Conservation (phyloP, 768 basidiomycete species). For the Porpolomopsis calyptriformis region DNA sequence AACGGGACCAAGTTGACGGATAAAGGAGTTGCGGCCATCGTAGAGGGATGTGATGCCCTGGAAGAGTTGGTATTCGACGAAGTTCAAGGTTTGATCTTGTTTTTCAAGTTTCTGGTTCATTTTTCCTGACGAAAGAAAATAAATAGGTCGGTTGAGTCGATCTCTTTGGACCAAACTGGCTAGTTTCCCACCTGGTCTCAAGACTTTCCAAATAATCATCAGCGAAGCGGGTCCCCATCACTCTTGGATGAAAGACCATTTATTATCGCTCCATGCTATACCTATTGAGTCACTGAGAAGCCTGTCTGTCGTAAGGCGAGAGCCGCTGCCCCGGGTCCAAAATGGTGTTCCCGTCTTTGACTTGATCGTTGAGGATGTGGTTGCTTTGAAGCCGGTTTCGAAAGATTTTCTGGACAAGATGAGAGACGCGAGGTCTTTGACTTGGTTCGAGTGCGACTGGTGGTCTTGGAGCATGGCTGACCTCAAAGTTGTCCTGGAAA, state of each 20-base stretch:
- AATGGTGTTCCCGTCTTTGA: slow-evolving; percentile 14
- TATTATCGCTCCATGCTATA: slow-evolving; percentile 22
- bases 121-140: background rate
- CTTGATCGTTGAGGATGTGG: slow-evolving; percentile 18
- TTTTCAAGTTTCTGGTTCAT: background rate
- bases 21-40: slow-evolving; percentile 21
- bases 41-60: slow-evolving; percentile 25
- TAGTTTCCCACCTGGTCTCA: slow-evolving; percentile 18
- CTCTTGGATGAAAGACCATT: slow-evolving; percentile 31
- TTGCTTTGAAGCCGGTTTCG: slow-evolving; percentile 22
- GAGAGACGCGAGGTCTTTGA: slow-evolving; percentile 16
- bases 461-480: slow-evolving; percentile 26
- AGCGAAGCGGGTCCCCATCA: slow-evolving; percentile 26
- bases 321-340: slow-evolving; percentile 14
- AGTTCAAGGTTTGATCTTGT: slow-evolving; percentile 23
- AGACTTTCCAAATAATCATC: slow-evolving; percentile 19
- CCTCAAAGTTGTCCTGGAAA: slow-evolving; percentile 24
- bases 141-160: slow-evolving; percentile 25
- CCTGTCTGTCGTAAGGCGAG: slow-evolving; percentile 20
- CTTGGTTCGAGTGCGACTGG: slow-evolving; percentile 28
- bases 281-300: slow-evolving; percentile 18
- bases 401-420: slow-evolving; percentile 20
- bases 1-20: slow-evolving; percentile 29
- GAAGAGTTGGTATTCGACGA: slow-evolving; percentile 25
- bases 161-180: slow-evolving; percentile 25